phyloP scores from a whole-genome alignment of 2,329 filamentous ascomycete genomes.

The Beauveria rudraprayagi region DNA sequence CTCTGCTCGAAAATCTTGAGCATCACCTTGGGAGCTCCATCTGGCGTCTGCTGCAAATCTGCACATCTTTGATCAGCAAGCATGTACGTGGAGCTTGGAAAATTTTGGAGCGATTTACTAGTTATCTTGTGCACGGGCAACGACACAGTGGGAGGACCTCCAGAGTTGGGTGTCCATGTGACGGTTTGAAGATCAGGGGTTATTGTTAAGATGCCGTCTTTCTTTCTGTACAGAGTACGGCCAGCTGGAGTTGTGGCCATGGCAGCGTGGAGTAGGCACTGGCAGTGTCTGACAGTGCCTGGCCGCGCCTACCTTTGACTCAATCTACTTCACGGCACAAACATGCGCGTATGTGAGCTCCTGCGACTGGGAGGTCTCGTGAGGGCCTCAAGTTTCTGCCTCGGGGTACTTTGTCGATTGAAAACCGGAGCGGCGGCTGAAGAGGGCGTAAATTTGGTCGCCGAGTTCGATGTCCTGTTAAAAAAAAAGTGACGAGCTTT shows the following conservation, averaged over 20 bases:
- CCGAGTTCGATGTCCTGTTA: neutral
- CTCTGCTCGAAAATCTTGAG: conserved; percentile 80
- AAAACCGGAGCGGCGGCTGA: neutral
- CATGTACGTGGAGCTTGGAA: neutral
- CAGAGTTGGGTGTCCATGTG: conserved; percentile 69
- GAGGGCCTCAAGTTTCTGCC: neutral
- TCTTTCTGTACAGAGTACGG: conserved; percentile 83
- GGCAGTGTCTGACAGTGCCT: neutral
- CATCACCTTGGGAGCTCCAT: conserved; percentile 82
- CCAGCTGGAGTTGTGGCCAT: conserved; percentile 56
- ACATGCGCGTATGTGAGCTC: conserved; percentile 2
- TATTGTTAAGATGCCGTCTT: conserved; percentile 76
- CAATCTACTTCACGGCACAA: neutral
- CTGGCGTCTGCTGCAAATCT: conserved; percentile 95
- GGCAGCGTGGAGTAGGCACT: conserved; percentile 10
- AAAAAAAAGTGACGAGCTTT: neutral
- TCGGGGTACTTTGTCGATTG: neutral
- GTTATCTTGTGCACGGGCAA: conserved; percentile 70
- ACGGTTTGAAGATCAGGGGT: conserved; percentile 65
- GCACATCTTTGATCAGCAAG: conserved; percentile 6
- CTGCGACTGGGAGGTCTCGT: neutral
- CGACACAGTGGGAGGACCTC: conserved; percentile 57
- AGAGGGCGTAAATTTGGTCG: neutral
- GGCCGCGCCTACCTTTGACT: neutral
- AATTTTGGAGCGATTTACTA: conserved; percentile 48